Conservation (phyloP, 352 stramenopile species). For the Globisporangium irregulare region DNA sequence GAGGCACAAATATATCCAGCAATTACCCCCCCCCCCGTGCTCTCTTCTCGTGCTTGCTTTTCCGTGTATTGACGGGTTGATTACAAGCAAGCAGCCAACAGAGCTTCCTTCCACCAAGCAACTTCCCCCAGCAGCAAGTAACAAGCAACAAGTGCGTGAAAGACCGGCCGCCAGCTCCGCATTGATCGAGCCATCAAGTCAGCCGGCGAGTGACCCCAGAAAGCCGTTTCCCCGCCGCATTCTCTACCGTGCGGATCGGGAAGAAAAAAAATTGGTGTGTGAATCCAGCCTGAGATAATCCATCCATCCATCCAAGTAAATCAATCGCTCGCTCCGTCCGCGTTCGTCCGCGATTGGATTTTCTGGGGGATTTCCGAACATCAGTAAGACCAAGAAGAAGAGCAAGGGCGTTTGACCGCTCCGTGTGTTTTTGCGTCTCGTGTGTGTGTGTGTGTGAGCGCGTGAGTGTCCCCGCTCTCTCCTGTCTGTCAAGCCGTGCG, state of each 20-base stretch:
- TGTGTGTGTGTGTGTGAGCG: neutral
- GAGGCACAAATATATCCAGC: neutral
- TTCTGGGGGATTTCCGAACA: constrained; percentile 3
- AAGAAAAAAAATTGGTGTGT: neutral
- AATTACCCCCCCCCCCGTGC: neutral
- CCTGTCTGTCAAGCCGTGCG: constrained; percentile 1
- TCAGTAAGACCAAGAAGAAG: neutral
- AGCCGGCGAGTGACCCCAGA: neutral
- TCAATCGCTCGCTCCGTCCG: neutral
- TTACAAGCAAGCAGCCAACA: neutral
- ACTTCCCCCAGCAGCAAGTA: neutral
- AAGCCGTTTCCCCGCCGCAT: neutral
- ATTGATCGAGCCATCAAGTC: neutral
- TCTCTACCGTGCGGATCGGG: neutral
- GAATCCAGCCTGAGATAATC: neutral
- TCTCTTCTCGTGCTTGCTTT: neutral
- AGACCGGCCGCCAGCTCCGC: neutral
- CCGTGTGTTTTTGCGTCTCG: constrained; percentile 8
- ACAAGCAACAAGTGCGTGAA: neutral
- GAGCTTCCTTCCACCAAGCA: neutral
- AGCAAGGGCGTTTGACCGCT: neutral
- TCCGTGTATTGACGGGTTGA: neutral
- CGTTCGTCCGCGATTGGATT: constrained; percentile 8
- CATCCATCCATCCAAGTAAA: neutral
- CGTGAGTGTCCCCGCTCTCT: neutral